Conservation (phyloP, 495 filamentous ascomycete genomes). For the Letharia columbiana region DNA sequence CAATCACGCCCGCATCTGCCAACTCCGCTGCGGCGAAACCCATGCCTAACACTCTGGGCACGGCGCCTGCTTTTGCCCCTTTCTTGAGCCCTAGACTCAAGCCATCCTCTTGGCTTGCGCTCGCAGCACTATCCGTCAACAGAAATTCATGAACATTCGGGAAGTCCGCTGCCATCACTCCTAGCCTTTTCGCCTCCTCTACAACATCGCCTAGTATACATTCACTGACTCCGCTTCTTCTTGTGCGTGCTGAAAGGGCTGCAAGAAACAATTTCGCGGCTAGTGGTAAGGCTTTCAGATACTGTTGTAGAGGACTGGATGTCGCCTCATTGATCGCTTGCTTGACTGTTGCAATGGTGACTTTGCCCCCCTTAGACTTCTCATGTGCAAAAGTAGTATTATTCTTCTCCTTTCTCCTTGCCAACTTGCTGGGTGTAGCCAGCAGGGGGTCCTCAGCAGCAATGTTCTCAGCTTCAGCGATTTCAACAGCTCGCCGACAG, state of each 20-base stretch:
- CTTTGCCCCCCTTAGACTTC: conserved; percentile 39
- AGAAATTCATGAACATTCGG: conserved; percentile 19
- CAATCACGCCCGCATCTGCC: conserved; percentile 77
- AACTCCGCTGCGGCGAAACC: conserved; percentile 69
- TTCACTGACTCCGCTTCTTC: conserved; percentile 77
- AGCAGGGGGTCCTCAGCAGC: conserved; percentile 26
- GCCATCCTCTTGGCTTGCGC: conserved; percentile 1
- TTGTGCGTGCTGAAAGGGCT: conserved; percentile 66
- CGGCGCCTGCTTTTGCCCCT: conserved; percentile 30
- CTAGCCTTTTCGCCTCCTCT: conserved; percentile 74
- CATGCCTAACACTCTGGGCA: conserved; percentile 55
- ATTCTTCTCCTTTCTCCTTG: conserved; percentile 21
- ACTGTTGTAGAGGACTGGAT: conserved; percentile 81
- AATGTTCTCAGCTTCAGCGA: conserved; percentile 69
- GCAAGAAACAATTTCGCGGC: conserved; percentile 77
- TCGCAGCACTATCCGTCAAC: conserved; percentile 5
- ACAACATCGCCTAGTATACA: conserved; percentile 83
- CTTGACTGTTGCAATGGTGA: conserved; percentile 89
- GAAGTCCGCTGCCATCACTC: conserved; percentile 49
- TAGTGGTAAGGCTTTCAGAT: conserved; percentile 71
- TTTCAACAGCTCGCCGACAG: conserved; percentile 88
- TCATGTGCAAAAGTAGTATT: conserved; percentile 6
- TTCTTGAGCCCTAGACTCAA: not conserved
- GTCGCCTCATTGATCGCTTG: conserved; percentile 93
- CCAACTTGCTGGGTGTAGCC: conserved; percentile 37